Percentiles rank a stretch among this genome's conserved stretches.
Conservation (phyloP, 768 basidiomycete species). For the Boletus barrowsii region DNA sequence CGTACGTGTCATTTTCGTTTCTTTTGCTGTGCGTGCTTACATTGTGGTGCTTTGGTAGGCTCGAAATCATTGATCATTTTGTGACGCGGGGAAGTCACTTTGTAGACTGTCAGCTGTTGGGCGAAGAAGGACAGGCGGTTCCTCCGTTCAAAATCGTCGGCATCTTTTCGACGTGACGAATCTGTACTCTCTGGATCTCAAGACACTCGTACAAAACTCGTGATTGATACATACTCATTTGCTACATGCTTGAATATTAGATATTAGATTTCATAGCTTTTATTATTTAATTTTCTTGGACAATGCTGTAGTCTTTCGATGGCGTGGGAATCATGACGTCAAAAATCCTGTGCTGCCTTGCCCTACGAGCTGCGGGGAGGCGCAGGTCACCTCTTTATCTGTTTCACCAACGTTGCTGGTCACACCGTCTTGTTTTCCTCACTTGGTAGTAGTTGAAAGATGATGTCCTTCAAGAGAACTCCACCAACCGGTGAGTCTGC, state of each 20-base stretch:
- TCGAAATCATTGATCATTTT: constrained; percentile 81
- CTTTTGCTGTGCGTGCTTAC: background rate
- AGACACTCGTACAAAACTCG: background rate
- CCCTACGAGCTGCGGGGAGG: background rate
- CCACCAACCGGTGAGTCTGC: constrained; percentile 13
- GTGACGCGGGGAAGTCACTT: constrained; percentile 90
- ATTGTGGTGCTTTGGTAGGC: constrained; percentile 38
- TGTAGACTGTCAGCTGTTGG: constrained; percentile 85
- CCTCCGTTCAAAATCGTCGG: constrained; percentile 89
- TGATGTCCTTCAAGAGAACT: constrained; percentile 16
- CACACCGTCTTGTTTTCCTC: background rate
- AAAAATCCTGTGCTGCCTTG: constrained; percentile 2
- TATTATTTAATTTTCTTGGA: background rate
- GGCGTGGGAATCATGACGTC: constrained; percentile 28
- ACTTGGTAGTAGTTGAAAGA: background rate
- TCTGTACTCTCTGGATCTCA: background rate
- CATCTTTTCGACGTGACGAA: constrained; percentile 68
- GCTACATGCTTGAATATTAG: background rate
- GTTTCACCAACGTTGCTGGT: background rate
- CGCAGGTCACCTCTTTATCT: background rate
- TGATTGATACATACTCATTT: background rate
- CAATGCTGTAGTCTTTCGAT: background rate
- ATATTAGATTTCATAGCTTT: no score
- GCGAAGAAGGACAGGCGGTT: constrained; percentile 80
- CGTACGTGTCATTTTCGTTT: constrained; percentile 49